A percentile compares a stretch with the other conserved stretches of the same genome.
phyloP scores from a whole-genome alignment of 2,329 filamentous ascomycete species.

The Alternaria sp. region DNA sequence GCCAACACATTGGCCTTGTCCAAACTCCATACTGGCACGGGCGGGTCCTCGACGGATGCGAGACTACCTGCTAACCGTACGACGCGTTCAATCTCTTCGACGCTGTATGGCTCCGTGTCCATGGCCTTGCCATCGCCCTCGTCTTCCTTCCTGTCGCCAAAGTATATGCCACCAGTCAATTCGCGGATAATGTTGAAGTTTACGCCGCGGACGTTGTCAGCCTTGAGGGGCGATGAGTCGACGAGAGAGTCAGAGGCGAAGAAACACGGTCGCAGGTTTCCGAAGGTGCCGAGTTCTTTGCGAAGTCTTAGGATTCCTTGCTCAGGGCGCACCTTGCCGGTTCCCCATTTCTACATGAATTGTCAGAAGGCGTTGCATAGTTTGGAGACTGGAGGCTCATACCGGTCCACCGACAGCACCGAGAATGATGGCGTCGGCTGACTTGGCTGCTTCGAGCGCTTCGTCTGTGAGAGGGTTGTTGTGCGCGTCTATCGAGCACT shows the following conservation, averaged over 20 bases:
- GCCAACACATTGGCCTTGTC: constrained; percentile 98
- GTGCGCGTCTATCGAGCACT: constrained; percentile 89
- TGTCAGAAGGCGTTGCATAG: constrained; percentile 16
- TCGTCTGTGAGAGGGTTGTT: constrained; percentile 82
- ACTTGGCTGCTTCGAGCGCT: constrained; percentile 82
- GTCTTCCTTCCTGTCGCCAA: constrained; percentile 85
- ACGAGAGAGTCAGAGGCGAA: constrained; percentile 84
- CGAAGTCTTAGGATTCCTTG: constrained; percentile 90
- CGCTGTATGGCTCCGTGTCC: constrained; percentile 88
- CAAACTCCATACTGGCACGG: constrained; percentile 81
- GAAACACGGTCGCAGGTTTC: constrained; percentile 94
- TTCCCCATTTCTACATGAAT: constrained; percentile 80
- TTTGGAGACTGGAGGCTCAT: constrained; percentile 27
- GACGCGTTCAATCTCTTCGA: constrained; percentile 86
- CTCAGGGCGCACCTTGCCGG: constrained; percentile 85
- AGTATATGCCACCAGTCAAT: constrained; percentile 93
- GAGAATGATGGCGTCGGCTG: constrained; percentile 87
- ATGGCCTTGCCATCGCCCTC: constrained; percentile 77
- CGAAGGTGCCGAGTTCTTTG: constrained; percentile 93
- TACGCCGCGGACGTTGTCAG: constrained; percentile 82
- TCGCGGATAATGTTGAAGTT: constrained; percentile 95
- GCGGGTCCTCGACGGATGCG: constrained; percentile 78
- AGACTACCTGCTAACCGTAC: constrained; percentile 82
- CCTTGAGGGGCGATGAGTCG: constrained; percentile 85
- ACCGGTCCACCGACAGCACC: constrained; percentile 93